Base-by-base conservation (phyloP, 2,329 filamentous ascomycete genomes). In the Emmonsiellopsis sp. region DNA sequence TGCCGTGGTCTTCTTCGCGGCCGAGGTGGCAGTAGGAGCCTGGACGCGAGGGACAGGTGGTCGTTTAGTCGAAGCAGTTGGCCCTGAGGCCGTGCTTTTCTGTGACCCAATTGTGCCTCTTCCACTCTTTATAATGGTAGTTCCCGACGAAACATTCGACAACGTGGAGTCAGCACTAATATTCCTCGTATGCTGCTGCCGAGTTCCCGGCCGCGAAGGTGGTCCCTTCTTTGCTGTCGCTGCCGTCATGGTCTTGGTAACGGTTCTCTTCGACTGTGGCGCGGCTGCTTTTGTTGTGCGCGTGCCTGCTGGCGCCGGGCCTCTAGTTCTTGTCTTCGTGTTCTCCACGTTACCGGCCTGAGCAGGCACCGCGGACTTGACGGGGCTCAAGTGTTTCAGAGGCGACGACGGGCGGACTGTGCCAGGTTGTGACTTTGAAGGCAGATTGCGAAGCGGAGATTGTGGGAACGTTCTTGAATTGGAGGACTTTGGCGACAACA, bases 401-500 rank as follows among this genome's bases (percentile, higher is more conserved):
- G 85, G 83, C 27, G 85, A 86, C 13, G 76, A 73, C 27, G 83
- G 78, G 27, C 80, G 78, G 2, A 79, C 74, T 40, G 83, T 73
- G 53, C 77, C 75, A 2, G 79, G 75, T 63, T 85, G 84, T 6
- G 74, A 56, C 54, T 70, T 68, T 62, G 76, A 66, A 13, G 70
- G 68, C 3, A 70, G 71, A 9, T 64, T 59, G 68, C 73, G 71
- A 53, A 78, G 62, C 1, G 78, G 78, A 1, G 78, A 80, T 48
- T 82, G 79, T 17, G 80, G 80, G 21, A 80, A 73, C 13, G 86
- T 77, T 50, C 87, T 83, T 5, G 87, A 86, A 65, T 95, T 95
- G 55, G 86, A 85, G 0, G 88, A 91, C 51, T 87, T 86, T 2
- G 89, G 89, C 1, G 90, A 95, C 2, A 95, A 76, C 39, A 94